phyloP scores from a whole-genome alignment of 140 eudicot species.

The Anethum foeniculum region DNA sequence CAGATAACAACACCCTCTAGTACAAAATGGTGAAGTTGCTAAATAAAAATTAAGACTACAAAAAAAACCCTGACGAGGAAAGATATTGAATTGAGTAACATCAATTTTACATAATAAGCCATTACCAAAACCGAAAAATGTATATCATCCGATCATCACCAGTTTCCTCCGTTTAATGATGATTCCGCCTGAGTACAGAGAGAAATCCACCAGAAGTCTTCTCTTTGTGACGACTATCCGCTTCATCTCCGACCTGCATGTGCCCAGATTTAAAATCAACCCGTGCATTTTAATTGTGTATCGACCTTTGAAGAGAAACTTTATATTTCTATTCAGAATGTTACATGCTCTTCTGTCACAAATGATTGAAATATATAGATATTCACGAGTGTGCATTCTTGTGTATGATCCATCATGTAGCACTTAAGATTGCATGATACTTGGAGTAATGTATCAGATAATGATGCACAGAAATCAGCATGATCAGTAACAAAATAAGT shows the following conservation, averaged over 20 bases:
- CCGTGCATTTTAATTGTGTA: not conserved
- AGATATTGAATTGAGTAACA: not conserved
- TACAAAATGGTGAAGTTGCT: not conserved
- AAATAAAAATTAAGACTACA: not conserved
- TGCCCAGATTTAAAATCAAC: not conserved
- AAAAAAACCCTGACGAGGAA: not conserved
- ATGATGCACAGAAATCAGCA: not conserved
- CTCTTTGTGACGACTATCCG: slow-evolving; percentile 48
- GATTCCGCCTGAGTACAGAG: slow-evolving; percentile 70
- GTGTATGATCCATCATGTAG: not conserved
- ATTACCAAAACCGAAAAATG: not conserved
- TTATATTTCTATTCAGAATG: not conserved
- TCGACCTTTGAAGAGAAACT: not conserved
- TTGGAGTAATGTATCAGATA: not conserved
- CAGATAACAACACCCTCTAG: not conserved
- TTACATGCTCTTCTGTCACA: not conserved
- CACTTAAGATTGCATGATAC: not conserved
- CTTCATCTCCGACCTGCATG: slow-evolving; percentile 54
- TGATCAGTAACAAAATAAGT: not conserved
- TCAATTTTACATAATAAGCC: not conserved
- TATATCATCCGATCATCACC: slow-evolving; percentile 1
- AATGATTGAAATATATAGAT: not conserved
- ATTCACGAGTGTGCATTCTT: not conserved
- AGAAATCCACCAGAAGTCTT: slow-evolving; percentile 62
- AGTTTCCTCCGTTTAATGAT: slow-evolving; percentile 17